Evolutionary conservation across 2,329 filamentous ascomycete species (phyloP).

Genomic region (Colletotrichum sansevieriae): DNA sequence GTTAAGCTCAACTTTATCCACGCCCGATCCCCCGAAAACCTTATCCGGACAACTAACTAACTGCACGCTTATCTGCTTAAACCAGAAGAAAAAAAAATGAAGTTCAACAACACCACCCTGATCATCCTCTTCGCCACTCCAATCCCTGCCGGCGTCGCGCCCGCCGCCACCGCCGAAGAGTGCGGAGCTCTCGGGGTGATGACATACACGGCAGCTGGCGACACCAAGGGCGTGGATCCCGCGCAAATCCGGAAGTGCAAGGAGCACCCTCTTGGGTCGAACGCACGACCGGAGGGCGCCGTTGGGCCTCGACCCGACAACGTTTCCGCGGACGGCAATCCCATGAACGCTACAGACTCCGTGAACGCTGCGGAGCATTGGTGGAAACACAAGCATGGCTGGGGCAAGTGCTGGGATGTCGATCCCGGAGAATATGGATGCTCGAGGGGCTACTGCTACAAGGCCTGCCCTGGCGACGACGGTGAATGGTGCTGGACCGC

Average conservation of each 20-base stretch:
- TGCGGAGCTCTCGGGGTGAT: conserved; percentile 27
- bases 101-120: not conserved
- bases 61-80: not conserved
- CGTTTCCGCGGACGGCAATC: not conserved
- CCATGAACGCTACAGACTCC: not conserved
- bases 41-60: not conserved
- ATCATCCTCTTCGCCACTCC: conserved; percentile 15
- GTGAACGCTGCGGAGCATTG: not conserved
- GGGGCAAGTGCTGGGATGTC: not conserved
- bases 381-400: not conserved
- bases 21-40: conserved; percentile 17
- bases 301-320: not conserved
- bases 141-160: conserved; percentile 15
- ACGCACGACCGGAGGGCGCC: conserved; percentile 13
- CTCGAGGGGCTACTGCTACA: conserved; percentile 16
- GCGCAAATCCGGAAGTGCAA: conserved; percentile 20
- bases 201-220: conserved; percentile 8
- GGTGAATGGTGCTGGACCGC: conserved; percentile 26
- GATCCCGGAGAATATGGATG: conserved; percentile 19
- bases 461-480: not conserved
- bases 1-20: conserved; percentile 9
- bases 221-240: conserved; percentile 10
- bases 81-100: not conserved
- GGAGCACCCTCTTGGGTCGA: conserved; percentile 21
- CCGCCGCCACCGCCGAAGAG: conserved; percentile 16